Base-by-base conservation (phyloP, 331 rosid species). In the Arachis monticola region DNA sequence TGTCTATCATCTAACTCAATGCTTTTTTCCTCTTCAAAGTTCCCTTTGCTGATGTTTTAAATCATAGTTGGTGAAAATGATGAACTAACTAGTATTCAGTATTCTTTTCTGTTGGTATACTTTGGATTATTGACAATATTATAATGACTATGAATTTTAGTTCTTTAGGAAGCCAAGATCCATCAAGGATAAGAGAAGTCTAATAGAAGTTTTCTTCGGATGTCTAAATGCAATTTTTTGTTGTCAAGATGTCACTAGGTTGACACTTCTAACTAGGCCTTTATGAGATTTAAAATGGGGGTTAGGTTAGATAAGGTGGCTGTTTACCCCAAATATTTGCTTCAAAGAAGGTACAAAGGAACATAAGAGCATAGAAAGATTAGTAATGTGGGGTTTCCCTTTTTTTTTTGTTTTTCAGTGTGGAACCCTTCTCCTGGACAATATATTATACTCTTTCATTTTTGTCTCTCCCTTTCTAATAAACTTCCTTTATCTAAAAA, bases 91-190 rank as follows among this genome's bases (percentile, higher is more conserved):
- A 3, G 40, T 58, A 22, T 22, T 22, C 27, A 22, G 27, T 22
- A 52, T 50, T 11, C 14, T 22, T 7, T 32, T 5, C 10, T 60
- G 61, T 65, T 51, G 66, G 41, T 67, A 58, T 79, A 22, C 10
- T 22, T 70, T 77, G 52, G 64, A 58, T 63, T 75, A 64, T 64
- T 60, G 53, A 60, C 17, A 67, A 46, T 63, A 60, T 61, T 76
- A 58, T 60, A 11, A 50, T 46, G 50, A 53, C 61, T 74, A 14
- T 11, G 14, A 31, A 30, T 30, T 14, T 60, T 60, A 60, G 0
- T 31, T 59, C 27, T 27, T 40, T 59, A 59, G 2, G 27, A 55
- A 13, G 60, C 60, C 31, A 55, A 14, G 60, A 13, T 55, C 31
- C 7, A 5, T 13, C 27, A 14, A 14, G 7, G 9, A 55, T 9